Base-by-base conservation (phyloP, 2,329 filamentous ascomycete species). In the Cryphonectria radicalis region DNA sequence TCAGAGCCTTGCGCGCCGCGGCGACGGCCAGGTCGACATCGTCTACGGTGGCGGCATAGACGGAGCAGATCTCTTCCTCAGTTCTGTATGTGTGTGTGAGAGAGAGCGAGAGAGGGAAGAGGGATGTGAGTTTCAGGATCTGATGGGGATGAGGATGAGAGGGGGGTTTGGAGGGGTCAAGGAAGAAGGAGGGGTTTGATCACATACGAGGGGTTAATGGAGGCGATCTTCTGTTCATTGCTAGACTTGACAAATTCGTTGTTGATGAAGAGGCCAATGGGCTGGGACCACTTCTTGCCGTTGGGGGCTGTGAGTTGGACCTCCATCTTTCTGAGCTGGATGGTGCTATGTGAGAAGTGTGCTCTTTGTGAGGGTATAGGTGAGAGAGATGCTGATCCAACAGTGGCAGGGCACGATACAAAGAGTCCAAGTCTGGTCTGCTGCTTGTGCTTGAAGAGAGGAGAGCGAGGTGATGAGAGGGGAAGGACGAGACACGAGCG, bases 221-320 rank as follows among this genome's bases (percentile, higher is more conserved):
- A 87, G 19, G 86, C 83, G 68, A 94, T 86, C 75, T 86, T 92
- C 77, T 90, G 85, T 62, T 87, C 90, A 19, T 87, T 87, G 79
- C 86, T 89, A 70, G 90, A 89, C 76, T 89, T 85, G 68, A 93
- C 90, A 79, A 93, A 95, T 79, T 94, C 91, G 74, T 94, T 94
- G 84, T 93, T 92, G 83, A 95, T 94, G 81, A 94, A 95, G 11
- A 95, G 86, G n/a, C 93, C 93, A 62, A 88, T 85, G 2, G 92
- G 92, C 82, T 94, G 91, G 17, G 81, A 84, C 82, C 93, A 95
- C 76, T 88, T 90, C 80, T 83, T 85, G 76, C 92, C 92, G 81
- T 95, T 95, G 5, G 93, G 93, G 66, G 93, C 92, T 11, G 87
- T 92, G 71, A 95, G 86, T 77, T 93, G 86, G 68, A 90, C 82